Base-by-base conservation (phyloP, 2,329 filamentous ascomycete genomes). In the Cladosporium sp. region DNA sequence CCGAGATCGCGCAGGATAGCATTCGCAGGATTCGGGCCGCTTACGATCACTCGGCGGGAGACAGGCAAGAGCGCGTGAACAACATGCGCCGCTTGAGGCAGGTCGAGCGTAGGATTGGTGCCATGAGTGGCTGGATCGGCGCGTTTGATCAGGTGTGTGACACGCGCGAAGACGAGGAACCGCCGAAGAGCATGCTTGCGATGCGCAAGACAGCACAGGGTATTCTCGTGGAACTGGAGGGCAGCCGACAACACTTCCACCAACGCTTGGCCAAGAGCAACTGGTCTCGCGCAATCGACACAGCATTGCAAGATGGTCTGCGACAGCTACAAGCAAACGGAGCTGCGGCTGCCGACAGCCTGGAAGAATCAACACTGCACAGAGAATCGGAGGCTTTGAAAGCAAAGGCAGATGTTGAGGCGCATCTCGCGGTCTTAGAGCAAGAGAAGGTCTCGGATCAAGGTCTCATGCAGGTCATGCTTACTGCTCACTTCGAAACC, bases 401-500 rank as follows among this genome's bases (percentile, higher is more conserved):
- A 71, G 77, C 84, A 9, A 88, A 85, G 60, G 91, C 90, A 42
- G 87, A 88, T 58, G 80, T 88, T 34, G 93, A 97, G 54, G 81
- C 86, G 1, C 81, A 92, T 56, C 74, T 80, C 11, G 84, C 89
- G 47, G 81, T 96, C 17, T 69, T 90, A 9, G 90, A 97, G 49
- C 84, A 93, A 61, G 91, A 97, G 56, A 92, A 86, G 70, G 77
- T 80, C 20, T 86, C 85, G 11, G 90, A 96, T 64, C 82, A 85
- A 17, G 82, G 80, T 15, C 82, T 88, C 57, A 78, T 96, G 62
- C 91, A 96, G 68, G 80, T 88, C 43, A 78, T 99, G 49, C 80
- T 97, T 9, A 85, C 87, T 47, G 89, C 92, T 11, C 92, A 97
- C 62, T 95, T 99, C 60, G 91, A 96, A 62, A 92, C 91, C 2